phyloP scores from a whole-genome alignment of 2,329 filamentous ascomycete species.

The Cryphonectria japonica region DNA sequence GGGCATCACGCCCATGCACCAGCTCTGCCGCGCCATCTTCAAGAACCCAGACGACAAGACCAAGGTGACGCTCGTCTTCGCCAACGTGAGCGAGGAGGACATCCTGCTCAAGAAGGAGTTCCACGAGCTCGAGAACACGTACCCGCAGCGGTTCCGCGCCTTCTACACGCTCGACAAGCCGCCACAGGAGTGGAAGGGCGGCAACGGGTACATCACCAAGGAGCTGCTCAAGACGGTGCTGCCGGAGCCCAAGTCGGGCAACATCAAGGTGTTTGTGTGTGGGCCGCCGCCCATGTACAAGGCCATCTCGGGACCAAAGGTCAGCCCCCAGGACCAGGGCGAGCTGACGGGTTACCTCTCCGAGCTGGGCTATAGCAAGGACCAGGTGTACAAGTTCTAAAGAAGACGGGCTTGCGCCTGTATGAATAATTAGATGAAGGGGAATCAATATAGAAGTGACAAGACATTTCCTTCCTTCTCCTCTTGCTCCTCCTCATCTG shows the following conservation, averaged over 20 bases:
- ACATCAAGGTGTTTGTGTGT: slow-evolving; percentile 97
- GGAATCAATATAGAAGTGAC: neutral
- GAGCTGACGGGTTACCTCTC: slow-evolving; percentile 81
- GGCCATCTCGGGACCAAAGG: slow-evolving; percentile 86
- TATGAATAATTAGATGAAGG: slow-evolving; percentile 5
- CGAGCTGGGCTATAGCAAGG: slow-evolving; percentile 73
- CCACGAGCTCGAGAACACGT: slow-evolving; percentile 87
- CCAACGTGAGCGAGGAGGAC: slow-evolving; percentile 86
- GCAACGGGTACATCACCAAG: slow-evolving; percentile 83
- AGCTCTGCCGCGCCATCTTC: slow-evolving; percentile 90
- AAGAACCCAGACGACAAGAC: slow-evolving; percentile 96
- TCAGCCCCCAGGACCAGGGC: slow-evolving; percentile 90
- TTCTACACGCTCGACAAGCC: slow-evolving; percentile 93
- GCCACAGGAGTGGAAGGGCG: slow-evolving; percentile 75
- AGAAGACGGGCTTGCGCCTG: neutral
- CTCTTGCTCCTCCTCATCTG: no score
- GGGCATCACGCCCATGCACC: slow-evolving; percentile 97
- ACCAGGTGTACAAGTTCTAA: slow-evolving; percentile 96
- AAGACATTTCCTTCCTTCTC: neutral
- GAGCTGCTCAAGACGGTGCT: slow-evolving; percentile 93
- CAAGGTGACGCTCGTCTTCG: slow-evolving; percentile 93
- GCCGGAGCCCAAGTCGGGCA: slow-evolving; percentile 86
- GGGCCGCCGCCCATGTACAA: slow-evolving; percentile 94
- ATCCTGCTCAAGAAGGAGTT: slow-evolving; percentile 89
- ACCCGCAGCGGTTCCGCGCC: slow-evolving; percentile 90